Evolutionary conservation across 257 asterid genomes (phyloP).

Genomic region (Solanum sejunctum): DNA sequence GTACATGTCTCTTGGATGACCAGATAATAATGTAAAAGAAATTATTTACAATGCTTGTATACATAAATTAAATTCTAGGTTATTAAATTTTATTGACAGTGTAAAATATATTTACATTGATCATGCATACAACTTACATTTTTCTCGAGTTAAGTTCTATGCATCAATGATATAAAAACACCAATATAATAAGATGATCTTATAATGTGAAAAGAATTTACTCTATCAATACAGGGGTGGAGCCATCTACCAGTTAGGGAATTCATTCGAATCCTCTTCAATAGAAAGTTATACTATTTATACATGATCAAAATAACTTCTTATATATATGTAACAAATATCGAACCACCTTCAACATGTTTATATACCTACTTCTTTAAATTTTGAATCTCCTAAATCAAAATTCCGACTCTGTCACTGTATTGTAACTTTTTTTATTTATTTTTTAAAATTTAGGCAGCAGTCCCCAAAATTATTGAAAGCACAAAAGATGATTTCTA

Average conservation of each 20-base stretch:
- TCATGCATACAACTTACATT: not conserved
- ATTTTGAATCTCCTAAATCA: no score
- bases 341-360: no score
- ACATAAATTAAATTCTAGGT: not conserved
- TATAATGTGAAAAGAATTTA: not conserved
- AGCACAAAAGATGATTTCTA: constrained; percentile 54
- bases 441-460: constrained; percentile 30
- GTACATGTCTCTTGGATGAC: not conserved
- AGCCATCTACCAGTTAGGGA: no score
- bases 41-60: not conserved
- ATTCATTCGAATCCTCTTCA: no score
- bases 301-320: no score
- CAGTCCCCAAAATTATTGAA: constrained; percentile 58
- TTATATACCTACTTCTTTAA: no score
- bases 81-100: not conserved
- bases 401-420: no score
- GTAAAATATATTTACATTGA: not conserved
- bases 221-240: no score
- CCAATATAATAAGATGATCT: not conserved
- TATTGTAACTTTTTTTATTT: not conserved
- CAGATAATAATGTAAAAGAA: not conserved
- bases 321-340: no score
- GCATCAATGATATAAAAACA: not conserved
- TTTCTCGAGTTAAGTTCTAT: not conserved
- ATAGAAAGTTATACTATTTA: no score